Evolutionary conservation across 2,329 filamentous ascomycete genomes (phyloP).

Genomic region (Calonectria pteridis): DNA sequence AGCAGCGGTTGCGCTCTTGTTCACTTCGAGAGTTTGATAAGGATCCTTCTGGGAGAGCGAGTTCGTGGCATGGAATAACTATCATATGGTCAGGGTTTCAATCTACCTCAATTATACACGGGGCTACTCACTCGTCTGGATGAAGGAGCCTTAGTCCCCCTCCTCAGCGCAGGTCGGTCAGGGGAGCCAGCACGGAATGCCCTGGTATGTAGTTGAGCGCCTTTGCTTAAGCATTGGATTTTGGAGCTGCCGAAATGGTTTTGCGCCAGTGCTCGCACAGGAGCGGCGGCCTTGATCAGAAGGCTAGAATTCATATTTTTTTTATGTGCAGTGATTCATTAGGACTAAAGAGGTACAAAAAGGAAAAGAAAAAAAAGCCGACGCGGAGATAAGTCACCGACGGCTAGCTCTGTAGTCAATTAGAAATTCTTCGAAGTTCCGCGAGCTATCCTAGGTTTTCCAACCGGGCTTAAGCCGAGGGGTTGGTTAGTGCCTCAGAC

Average conservation of each 20-base stretch:
- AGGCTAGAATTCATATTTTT: constrained; percentile 62
- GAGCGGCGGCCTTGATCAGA: constrained; percentile 60
- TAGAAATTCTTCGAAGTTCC: constrained; percentile 42
- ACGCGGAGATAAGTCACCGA: constrained; percentile 28
- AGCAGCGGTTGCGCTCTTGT: constrained; percentile 80
- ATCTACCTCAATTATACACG: constrained; percentile 11
- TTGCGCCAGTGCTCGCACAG: constrained; percentile 60
- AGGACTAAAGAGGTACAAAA: constrained; percentile 34
- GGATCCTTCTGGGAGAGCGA: constrained; percentile 77
- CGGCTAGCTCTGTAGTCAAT: constrained; percentile 32
- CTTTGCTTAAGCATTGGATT: constrained; percentile 56
- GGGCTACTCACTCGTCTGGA: constrained; percentile 46
- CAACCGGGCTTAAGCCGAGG: constrained; percentile 45
- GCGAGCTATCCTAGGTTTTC: constrained; percentile 47
- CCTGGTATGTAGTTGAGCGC: constrained; percentile 51
- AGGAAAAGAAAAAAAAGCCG: constrained; percentile 19
- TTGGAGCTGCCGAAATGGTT: constrained; percentile 56
- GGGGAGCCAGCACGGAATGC: constrained; percentile 36
- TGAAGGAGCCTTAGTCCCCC: constrained; percentile 30
- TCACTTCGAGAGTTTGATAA: constrained; percentile 87
- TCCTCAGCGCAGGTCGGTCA: constrained; percentile 36
- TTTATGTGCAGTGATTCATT: constrained; percentile 49
- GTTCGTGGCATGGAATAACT: constrained; percentile 73
- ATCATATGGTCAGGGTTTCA: constrained; percentile 32
- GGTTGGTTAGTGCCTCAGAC: constrained; percentile 44